A percentile compares a stretch with the other conserved stretches of the same genome.
Conservation (phyloP, 2,329 filamentous ascomycete genomes). For the Colletotrichum neosansevieriae region DNA sequence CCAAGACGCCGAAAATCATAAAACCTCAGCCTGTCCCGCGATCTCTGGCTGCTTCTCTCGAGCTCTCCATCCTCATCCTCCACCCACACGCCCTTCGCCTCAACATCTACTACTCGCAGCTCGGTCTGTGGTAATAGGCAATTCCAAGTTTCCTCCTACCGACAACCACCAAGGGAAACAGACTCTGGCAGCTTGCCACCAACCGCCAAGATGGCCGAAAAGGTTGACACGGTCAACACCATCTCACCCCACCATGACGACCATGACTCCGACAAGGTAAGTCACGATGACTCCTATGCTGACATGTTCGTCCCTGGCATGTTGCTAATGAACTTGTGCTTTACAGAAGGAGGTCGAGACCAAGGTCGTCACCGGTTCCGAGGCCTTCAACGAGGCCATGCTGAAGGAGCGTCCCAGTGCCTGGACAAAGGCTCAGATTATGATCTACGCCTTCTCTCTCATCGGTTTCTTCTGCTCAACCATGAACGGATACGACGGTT, state of each 20-base stretch:
- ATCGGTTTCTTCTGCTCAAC: constrained; percentile 63
- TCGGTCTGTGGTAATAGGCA: constrained; percentile 33
- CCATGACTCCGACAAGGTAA: constrained; percentile 37
- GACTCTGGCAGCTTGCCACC: constrained; percentile 20
- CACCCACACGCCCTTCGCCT: constrained; percentile 15
- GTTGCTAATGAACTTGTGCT: neutral
- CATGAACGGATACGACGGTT: constrained; percentile 66
- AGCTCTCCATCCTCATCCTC: constrained; percentile 38
- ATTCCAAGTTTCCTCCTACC: constrained; percentile 1
- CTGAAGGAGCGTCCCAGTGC: constrained; percentile 62
- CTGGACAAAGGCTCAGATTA: constrained; percentile 53
- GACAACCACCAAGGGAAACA: constrained; percentile 1
- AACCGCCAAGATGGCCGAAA: constrained; percentile 32
- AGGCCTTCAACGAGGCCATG: constrained; percentile 67
- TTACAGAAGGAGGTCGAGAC: constrained; percentile 46
- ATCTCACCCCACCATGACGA: constrained; percentile 39
- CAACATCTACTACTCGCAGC: constrained; percentile 14
- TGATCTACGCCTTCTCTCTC: constrained; percentile 59
- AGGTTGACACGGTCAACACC: constrained; percentile 37
- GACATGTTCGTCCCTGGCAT: rapidly evolving
- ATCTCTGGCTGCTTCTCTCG: constrained; percentile 33
- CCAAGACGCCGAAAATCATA: constrained; percentile 38
- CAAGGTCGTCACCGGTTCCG: constrained; percentile 63
- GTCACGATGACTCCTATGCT: neutral
- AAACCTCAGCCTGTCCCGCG: constrained; percentile 38